Conservation (phyloP, 208 protist species). For the Crithidia sp. region DNA sequence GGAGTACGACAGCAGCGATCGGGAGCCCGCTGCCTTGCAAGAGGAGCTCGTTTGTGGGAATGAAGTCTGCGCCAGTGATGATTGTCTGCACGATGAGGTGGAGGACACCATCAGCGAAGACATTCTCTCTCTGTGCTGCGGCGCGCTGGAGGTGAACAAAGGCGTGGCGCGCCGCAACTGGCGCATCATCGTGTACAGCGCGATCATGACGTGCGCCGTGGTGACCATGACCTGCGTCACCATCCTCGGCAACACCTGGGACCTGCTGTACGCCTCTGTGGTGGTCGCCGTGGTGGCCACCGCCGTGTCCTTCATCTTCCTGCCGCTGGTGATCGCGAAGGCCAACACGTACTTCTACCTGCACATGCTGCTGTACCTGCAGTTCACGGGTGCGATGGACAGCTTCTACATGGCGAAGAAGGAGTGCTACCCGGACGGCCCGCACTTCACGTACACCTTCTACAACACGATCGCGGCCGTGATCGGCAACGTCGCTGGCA, state of each 20-base stretch:
- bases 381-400: slow-evolving; percentile 49
- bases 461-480: slow-evolving; percentile 45
- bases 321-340: slow-evolving; percentile 52
- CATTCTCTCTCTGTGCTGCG: slow-evolving; percentile 22
- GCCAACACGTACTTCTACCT: slow-evolving; percentile 55
- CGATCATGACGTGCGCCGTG: slow-evolving; percentile 32
- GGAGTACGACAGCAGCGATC: not conserved
- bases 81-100: slow-evolving; percentile 3
- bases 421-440: slow-evolving; percentile 37
- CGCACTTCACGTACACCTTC: slow-evolving; percentile 52
- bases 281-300: slow-evolving; percentile 12
- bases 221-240: slow-evolving; percentile 32
- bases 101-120: slow-evolving; percentile 10
- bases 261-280: slow-evolving; percentile 26
- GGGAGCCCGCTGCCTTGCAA: slow-evolving; percentile 2
- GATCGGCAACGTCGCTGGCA: slow-evolving; percentile 47
- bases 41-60: slow-evolving; percentile 3
- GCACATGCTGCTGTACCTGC: slow-evolving; percentile 47
- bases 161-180: slow-evolving; percentile 23
- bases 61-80: not conserved
- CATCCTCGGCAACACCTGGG: slow-evolving; percentile 19
- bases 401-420: slow-evolving; percentile 43
- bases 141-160: slow-evolving; percentile 30
- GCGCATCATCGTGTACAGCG: slow-evolving; percentile 33
- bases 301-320: slow-evolving; percentile 29